Evolutionary conservation across 768 basidiomycete species (phyloP), one percentile per base, ranked within the genome.

Genomic region (Podaxis carcinomalis): DNA sequence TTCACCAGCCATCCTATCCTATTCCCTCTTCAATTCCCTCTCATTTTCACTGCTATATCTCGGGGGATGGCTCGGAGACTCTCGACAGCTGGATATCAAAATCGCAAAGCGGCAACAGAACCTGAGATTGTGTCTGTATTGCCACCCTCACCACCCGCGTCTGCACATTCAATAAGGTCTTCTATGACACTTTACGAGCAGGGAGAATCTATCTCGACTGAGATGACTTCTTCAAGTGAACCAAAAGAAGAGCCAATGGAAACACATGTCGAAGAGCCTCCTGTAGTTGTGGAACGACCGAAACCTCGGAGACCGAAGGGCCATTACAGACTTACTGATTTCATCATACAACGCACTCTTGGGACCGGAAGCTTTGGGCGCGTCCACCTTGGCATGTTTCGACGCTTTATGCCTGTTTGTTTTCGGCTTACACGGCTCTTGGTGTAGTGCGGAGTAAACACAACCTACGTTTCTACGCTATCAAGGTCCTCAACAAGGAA

Each of bases 301-400:
- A 66, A 62, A 51, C 63, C 69, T 7, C 63, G 65, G 46, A 74
- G 86, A 59, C 80, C 82, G 13, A 87, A 84, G 66, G 89, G 86
- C 25, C 80, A 79, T 16, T 93, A 93, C 72, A 82, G 84, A 28
- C 80, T 94, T 21, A 66, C 78, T 46, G 92, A 94, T 70, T 94
- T 93, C 65, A 82, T 86, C 64, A 87, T 94, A 64, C 87, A 90
- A 66, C 79, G 92, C 27, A 94, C 90, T 13, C 72, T 94, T 54
- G 96, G 97, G 0, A 98, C 95, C 1, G 97, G 97, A 0, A 97
- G 94, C 69, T 98, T 99, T 73, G 97, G 97, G 1, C 84, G 95
- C n/a, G 97, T 99, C 0, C 92, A 93, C 74, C 78, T 94, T 42
- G 92, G 92, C 92, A 69, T 51, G 71, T 66, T 40, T n/a, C 21